Evolutionary conservation across 345 rosid genomes (phyloP).

Genomic region (Garcia nutans): DNA sequence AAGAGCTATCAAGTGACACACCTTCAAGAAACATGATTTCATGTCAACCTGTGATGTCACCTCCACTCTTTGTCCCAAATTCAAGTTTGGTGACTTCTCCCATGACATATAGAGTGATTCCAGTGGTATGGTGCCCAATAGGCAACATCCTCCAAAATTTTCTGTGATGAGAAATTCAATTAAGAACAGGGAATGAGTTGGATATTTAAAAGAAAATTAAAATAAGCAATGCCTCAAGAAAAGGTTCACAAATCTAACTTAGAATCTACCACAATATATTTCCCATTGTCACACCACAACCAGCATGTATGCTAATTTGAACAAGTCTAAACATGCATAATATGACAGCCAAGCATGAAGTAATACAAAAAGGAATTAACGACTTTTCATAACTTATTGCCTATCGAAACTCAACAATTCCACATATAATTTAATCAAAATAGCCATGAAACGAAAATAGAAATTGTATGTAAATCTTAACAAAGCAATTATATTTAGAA

Average conservation of each 20-base stretch:
- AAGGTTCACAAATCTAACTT: neutral
- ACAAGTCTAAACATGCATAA: neutral
- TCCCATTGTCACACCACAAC: neutral
- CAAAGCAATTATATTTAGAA: neutral
- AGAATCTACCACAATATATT: neutral
- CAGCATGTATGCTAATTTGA: neutral
- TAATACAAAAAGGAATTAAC: neutral
- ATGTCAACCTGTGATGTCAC: conserved; percentile 59
- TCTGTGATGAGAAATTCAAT: conserved; percentile 44
- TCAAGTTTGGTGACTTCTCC: conserved; percentile 80
- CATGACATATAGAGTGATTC: conserved; percentile 63
- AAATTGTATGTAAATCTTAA: neutral
- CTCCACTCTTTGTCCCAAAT: conserved; percentile 83
- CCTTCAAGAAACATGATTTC: conserved; percentile 85
- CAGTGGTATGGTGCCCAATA: conserved; percentile 75
- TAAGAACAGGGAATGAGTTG: conserved; percentile 12
- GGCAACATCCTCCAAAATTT: conserved; percentile 75
- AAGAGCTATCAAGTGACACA: conserved; percentile 25
- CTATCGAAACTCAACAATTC: neutral
- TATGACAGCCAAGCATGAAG: neutral
- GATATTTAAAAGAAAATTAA: neutral
- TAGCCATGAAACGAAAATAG: neutral
- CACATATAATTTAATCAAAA: neutral
- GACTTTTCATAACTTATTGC: neutral
- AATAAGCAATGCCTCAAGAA: neutral